Conservation (phyloP, 2,329 filamentous ascomycete species). For the Xylaria sp. region DNA sequence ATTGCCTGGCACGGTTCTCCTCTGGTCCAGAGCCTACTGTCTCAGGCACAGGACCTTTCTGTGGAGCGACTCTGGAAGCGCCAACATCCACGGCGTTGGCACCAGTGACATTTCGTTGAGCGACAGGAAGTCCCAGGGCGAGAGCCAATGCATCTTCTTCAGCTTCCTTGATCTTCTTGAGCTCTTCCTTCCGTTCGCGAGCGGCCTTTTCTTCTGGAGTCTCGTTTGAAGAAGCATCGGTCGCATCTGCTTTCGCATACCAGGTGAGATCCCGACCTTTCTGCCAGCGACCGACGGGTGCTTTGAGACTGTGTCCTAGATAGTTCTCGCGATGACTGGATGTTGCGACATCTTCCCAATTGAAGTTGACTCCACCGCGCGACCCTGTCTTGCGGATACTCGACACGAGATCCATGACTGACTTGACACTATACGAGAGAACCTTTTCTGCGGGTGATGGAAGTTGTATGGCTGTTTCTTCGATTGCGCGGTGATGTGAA, state of each 20-base stretch:
- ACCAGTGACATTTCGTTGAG: slow-evolving; percentile 52
- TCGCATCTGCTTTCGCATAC: slow-evolving; percentile 56
- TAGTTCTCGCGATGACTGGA: slow-evolving; percentile 84
- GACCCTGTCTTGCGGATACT: slow-evolving; percentile 87
- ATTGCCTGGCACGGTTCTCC: slow-evolving; percentile 20
- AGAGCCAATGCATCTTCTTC: slow-evolving; percentile 86
- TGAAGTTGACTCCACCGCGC: slow-evolving; percentile 91
- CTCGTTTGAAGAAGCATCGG: slow-evolving; percentile 47
- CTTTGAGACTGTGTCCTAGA: slow-evolving; percentile 86
- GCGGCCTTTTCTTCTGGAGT: slow-evolving; percentile 54
- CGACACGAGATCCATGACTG: slow-evolving; percentile 81
- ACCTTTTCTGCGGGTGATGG: neutral
- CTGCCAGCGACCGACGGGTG: slow-evolving; percentile 88
- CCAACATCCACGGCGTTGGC: slow-evolving; percentile 64
- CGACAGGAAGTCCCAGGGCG: slow-evolving; percentile 73
- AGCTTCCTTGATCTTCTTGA: slow-evolving; percentile 72
- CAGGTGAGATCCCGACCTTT: slow-evolving; percentile 63
- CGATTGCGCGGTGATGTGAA: neutral
- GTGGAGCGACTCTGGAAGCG: slow-evolving; percentile 31
- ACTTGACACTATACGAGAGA: neutral
- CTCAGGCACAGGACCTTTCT: slow-evolving; percentile 15
- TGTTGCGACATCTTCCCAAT: slow-evolving; percentile 88
- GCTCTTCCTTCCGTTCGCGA: slow-evolving; percentile 67
- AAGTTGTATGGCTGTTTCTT: neutral
- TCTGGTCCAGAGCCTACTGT: slow-evolving; percentile 16